Conservation (phyloP, 2,329 filamentous ascomycete genomes). For the Phialophora expanda region DNA sequence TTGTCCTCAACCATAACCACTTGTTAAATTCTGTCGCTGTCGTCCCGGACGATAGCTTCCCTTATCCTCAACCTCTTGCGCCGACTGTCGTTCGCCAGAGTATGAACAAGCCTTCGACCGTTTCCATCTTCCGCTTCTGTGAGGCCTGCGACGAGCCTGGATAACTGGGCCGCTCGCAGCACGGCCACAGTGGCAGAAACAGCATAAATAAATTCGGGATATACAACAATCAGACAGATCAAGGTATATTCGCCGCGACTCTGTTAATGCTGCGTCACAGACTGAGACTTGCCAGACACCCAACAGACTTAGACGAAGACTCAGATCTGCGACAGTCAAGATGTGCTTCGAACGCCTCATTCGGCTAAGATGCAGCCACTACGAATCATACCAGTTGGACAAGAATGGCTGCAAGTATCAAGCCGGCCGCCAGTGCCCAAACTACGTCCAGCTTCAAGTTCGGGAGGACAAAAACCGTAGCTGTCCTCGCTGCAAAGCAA, state of each 20-base stretch:
- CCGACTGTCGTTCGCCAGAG: constrained; percentile 33
- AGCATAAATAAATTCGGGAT: constrained; percentile 18
- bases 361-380: constrained; percentile 38
- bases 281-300: not conserved
- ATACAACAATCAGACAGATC: constrained; percentile 9
- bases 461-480: constrained; percentile 38
- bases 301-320: not conserved
- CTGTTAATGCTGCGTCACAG: not conserved
- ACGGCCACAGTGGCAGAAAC: constrained; percentile 17
- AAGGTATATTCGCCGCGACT: constrained; percentile 11
- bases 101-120: constrained; percentile 42
- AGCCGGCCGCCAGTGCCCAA: constrained; percentile 34
- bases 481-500: constrained; percentile 38
- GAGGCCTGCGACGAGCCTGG: constrained; percentile 41
- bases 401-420: constrained; percentile 36
- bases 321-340: constrained; percentile 18
- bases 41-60: constrained; percentile 32
- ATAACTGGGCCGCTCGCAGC: constrained; percentile 37
- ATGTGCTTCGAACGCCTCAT: constrained; percentile 41
- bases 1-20: constrained; percentile 25
- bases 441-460: constrained; percentile 38
- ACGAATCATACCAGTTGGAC: constrained; percentile 39
- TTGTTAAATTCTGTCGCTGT: constrained; percentile 24
- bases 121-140: constrained; percentile 40
- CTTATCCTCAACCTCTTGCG: constrained; percentile 6